These are phyloP conservation scores for Pseudogymnoascus verrucosus DNA, from an alignment of 2,329 filamentous ascomycete species.

Conservation along the genomic window DNA sequence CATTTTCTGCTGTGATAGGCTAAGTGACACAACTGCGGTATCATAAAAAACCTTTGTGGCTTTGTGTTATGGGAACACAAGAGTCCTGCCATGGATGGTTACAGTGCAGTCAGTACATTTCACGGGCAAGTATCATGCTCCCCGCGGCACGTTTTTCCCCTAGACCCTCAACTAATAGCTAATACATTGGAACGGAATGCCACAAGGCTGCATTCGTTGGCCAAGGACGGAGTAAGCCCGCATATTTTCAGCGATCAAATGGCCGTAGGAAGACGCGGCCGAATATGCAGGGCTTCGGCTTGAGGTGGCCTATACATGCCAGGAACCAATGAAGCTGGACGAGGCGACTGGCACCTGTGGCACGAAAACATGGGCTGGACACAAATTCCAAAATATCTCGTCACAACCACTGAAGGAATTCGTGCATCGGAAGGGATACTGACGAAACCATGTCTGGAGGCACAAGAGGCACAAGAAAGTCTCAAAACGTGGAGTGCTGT, in stretches of 20 bases:
- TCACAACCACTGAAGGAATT: background rate
- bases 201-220: conserved; percentile 8
- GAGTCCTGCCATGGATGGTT: background rate
- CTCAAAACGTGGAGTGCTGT: conserved; percentile 3
- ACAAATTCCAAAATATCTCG: conserved; percentile 2
- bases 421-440: conserved; percentile 1
- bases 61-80: conserved; percentile 9
- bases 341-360: conserved; percentile 3
- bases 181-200: conserved; percentile 6
- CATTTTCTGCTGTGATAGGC: conserved; percentile 2
- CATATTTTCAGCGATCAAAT: conserved; percentile 2
- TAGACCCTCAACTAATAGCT: background rate
- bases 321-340: conserved; percentile 5
- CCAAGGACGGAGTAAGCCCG: conserved; percentile 2
- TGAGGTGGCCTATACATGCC: conserved; percentile 2
- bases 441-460: background rate
- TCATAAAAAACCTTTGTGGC: conserved; percentile 8
- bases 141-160: conserved; percentile 4
- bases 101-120: background rate
- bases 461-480: background rate
- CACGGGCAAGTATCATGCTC: background rate
- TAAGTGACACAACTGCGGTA: background rate
- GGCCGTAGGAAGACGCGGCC: background rate
- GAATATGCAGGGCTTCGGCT: conserved; percentile 4
- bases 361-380: conserved; percentile 6